phyloP scores from a whole-genome alignment of 1,284 basidiomycete genomes.

The Paramarasmius palmivorus region DNA sequence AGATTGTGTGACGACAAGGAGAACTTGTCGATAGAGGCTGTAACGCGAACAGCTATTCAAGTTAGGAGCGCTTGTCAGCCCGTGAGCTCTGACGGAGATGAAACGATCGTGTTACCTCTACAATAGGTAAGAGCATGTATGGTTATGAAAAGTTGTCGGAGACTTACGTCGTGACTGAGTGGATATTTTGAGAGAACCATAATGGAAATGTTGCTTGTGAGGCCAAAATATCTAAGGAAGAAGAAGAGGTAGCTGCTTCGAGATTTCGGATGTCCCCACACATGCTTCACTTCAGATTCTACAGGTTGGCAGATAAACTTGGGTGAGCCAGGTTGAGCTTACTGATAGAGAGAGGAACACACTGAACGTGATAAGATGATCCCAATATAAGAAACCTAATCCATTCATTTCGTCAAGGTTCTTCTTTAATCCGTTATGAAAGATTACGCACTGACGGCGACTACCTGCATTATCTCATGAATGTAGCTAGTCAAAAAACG shows the following conservation, averaged over 20 bases:
- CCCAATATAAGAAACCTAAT: neutral
- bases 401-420: neutral
- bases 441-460: neutral
- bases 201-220: neutral
- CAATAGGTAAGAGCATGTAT: neutral
- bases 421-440: neutral
- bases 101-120: neutral
- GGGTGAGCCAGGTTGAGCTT: too few relatives aligned
- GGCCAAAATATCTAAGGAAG: neutral
- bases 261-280: neutral
- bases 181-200: neutral
- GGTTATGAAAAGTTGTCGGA: neutral
- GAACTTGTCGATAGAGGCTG: neutral
- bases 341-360: neutral
- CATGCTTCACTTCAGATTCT: neutral
- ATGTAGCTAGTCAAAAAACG: neutral
- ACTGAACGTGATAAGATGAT: neutral
- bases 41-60: neutral
- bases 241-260: constrained; percentile 2
- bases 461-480: neutral
- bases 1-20: neutral
- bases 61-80: too few relatives aligned
- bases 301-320: too few relatives aligned
- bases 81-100: too few relatives aligned
- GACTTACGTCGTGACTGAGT: neutral